A percentile compares a stretch with the other conserved stretches of the same genome.
Conservation (phyloP, 306 rosid genomes). For the Cucumis cinereus region DNA sequence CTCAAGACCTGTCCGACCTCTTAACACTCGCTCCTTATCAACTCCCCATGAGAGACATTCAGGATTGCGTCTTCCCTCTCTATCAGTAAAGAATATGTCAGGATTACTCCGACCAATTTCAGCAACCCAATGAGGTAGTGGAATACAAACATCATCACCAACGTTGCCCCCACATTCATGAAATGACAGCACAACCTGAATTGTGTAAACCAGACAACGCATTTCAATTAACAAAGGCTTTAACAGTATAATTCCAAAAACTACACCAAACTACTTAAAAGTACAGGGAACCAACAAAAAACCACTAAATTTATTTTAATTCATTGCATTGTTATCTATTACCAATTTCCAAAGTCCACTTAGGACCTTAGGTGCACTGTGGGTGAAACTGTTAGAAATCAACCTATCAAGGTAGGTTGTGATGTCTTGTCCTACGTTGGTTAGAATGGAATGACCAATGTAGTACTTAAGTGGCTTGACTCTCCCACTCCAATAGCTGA, state of each 20-base stretch:
- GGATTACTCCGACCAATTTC: slow-evolving; percentile 97
- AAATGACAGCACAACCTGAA: slow-evolving; percentile 82
- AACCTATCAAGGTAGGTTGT: too few species aligned
- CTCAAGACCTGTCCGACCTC: slow-evolving; percentile 96
- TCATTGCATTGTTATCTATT: neutral
- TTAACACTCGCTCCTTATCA: slow-evolving; percentile 88
- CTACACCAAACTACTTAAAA: neutral
- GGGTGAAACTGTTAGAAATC: neutral
- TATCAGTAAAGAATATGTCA: slow-evolving; percentile 85
- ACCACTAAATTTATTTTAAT: neutral
- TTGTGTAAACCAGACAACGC: neutral
- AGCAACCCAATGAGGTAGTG: slow-evolving; percentile 95
- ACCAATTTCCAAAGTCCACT: neutral
- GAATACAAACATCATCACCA: slow-evolving; percentile 92
- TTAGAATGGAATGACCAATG: too few species aligned
- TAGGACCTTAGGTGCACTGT: neutral
- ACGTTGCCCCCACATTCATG: slow-evolving; percentile 99
- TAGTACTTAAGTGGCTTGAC: too few species aligned
- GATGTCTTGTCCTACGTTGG: too few species aligned
- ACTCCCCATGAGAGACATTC: slow-evolving; percentile 98
- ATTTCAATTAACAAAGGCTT: neutral
- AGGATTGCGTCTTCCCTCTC: slow-evolving; percentile 92
- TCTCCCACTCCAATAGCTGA: too few species aligned
- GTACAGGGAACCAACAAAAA: neutral
- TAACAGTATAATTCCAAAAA: neutral